Conservation (phyloP, 2,329 filamentous ascomycete species). For the Paecilomyces niveus region DNA sequence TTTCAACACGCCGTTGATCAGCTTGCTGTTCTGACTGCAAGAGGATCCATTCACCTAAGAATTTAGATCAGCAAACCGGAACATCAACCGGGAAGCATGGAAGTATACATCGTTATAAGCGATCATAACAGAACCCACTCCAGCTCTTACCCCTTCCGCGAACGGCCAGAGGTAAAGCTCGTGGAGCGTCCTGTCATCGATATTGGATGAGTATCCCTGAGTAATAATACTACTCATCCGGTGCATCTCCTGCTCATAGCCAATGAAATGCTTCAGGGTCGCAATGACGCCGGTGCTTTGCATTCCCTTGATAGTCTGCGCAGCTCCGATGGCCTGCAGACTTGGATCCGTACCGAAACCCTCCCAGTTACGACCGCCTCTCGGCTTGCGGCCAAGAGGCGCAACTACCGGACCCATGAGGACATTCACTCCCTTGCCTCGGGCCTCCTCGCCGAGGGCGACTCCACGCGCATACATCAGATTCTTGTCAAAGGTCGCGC, state of each 20-base stretch:
- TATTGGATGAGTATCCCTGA: conserved; percentile 39
- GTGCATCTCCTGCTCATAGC: conserved; percentile 39
- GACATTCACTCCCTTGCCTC: conserved; percentile 66
- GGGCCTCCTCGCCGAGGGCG: conserved; percentile 63
- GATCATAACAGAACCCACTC: conserved; percentile 40
- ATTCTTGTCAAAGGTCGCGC: conserved; percentile 67
- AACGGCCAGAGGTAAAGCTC: conserved; percentile 44
- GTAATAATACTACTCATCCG: conserved; percentile 42
- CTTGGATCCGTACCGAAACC: conserved; percentile 64
- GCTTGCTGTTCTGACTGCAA: conserved; percentile 60
- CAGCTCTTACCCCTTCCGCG: conserved; percentile 42
- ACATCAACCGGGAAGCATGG: neutral
- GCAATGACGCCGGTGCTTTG: conserved; percentile 52
- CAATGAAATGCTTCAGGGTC: conserved; percentile 52
- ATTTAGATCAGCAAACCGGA: neutral
- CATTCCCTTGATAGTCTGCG: conserved; percentile 49
- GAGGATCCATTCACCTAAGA: conserved; percentile 57
- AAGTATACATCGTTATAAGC: conserved; percentile 35
- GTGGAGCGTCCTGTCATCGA: conserved; percentile 45
- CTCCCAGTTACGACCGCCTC: conserved; percentile 70
- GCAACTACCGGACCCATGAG: conserved; percentile 65
- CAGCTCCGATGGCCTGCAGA: conserved; percentile 49
- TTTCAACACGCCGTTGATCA: conserved; percentile 63
- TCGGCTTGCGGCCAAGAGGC: conserved; percentile 63
- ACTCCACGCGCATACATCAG: conserved; percentile 62